A percentile compares a stretch with the other conserved stretches of the same genome.
These are phyloP conservation scores for Aureobasidium sp. DNA, from an alignment of 2,329 filamentous ascomycete genomes.

Conservation along the genomic window DNA sequence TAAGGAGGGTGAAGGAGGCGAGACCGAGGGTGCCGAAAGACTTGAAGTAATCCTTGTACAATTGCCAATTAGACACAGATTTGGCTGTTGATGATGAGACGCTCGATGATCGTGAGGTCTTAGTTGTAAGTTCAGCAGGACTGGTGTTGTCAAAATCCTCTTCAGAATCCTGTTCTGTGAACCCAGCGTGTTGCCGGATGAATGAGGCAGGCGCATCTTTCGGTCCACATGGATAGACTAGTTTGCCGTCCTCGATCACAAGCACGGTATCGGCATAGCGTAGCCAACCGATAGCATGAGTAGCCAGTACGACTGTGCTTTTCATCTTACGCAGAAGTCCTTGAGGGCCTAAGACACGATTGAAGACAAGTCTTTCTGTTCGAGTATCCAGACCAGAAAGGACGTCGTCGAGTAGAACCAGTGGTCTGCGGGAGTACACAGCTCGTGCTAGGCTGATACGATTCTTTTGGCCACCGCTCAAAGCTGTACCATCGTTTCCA, in stretches of 20 bases:
- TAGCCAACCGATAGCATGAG: slow-evolving; percentile 33
- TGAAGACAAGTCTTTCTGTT: slow-evolving; percentile 39
- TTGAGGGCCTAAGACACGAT: slow-evolving; percentile 33
- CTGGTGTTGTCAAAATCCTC: neutral
- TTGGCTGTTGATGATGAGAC: neutral
- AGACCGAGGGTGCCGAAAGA: slow-evolving; percentile 9
- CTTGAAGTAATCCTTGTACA: slow-evolving; percentile 15
- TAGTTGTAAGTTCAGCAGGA: neutral
- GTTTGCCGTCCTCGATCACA: slow-evolving; percentile 18
- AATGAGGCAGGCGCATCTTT: slow-evolving; percentile 3
- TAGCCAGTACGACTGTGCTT: slow-evolving; percentile 39
- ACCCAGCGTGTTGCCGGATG: neutral
- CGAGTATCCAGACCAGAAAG: slow-evolving; percentile 64
- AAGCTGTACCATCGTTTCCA: slow-evolving; percentile 75
- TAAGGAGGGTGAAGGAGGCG: neutral
- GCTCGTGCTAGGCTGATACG: slow-evolving; percentile 72
- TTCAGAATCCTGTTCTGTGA: neutral
- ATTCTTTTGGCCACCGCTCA: slow-evolving; percentile 80
- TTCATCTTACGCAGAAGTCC: slow-evolving; percentile 37
- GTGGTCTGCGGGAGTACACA: slow-evolving; percentile 69
- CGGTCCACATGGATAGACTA: slow-evolving; percentile 5
- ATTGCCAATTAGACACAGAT: neutral
- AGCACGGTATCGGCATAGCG: slow-evolving; percentile 37
- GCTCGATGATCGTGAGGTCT: neutral
- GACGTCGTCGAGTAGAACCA: slow-evolving; percentile 74